Evolutionary conservation across 805 yeast genomes (phyloP), one percentile per base, ranked within the genome.

Genomic region (Candida maesae): DNA sequence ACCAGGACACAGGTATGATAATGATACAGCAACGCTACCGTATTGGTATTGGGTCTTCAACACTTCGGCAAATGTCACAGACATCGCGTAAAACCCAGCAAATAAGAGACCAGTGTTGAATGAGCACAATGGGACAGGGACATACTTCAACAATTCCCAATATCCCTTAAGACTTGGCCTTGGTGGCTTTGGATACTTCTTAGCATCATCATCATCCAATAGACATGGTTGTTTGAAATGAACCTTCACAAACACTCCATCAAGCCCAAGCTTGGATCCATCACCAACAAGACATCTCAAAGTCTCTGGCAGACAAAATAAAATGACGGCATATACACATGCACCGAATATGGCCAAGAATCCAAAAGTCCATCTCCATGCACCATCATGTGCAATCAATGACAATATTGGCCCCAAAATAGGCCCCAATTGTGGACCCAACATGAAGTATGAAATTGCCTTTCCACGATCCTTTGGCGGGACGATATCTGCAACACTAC

Each of bases 371-470:
- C 95, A 46, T 87, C 88, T 39, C 95, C 91, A 65, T 79, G 78
- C 85, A 72, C 86, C 83, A 6, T 65, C 69, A 45, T 73, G 66
- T 3, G 86, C 73, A 20, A 90, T 79, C 1, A 81, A 78, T 47
- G 96, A 96, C 28, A 81, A 58, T 13, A 89, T 81, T 2, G 97
- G 97, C 2, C 95, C 88, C 3, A 88, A 50, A 33, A 89, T 73
- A 2, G 96, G 97, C 0, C 95, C 96, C 51, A 83, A 70, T 37
- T 89, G 76, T 0, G 95, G 95, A 0, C 96, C 97, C 47, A 89
- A 61, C 69, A 88, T 89, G 51, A 80, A 89, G 41, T 81, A 71
- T 0, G 95, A 93, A 74, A 89, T 81, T 2, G 95, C 91, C 11
- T 73, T 67, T 2, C 95, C 96, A 52, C 96, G 68, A 49, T 79